Evolutionary conservation across 306 rosid genomes (phyloP).

Genomic region (Morella rubra): DNA sequence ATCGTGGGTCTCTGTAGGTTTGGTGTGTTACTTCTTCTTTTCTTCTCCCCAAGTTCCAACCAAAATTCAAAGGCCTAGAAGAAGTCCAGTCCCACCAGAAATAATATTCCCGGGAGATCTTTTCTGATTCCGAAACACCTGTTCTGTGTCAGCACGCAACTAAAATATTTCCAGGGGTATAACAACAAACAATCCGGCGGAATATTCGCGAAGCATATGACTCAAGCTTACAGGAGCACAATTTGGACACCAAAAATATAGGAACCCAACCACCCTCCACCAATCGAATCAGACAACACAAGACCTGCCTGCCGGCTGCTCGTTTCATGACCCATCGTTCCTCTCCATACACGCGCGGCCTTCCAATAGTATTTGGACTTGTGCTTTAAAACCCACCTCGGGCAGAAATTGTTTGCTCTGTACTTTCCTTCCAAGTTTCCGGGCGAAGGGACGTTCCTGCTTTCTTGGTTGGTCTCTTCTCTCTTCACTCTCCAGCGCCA

Average conservation of each 20-base stretch:
- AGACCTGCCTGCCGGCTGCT: conserved; percentile 33
- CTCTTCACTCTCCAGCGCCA: conserved; percentile 7
- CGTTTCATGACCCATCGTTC: conserved; percentile 29
- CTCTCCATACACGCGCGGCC: conserved; percentile 19
- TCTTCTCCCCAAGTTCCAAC: too few relatives aligned
- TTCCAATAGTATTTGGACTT: conserved; percentile 1
- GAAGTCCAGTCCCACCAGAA: too few relatives aligned
- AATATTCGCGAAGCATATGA: conserved; percentile 6
- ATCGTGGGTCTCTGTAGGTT: too few relatives aligned
- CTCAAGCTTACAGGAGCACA: neutral
- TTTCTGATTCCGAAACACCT: neutral
- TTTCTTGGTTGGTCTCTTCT: conserved; percentile 8
- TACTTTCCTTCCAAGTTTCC: conserved; percentile 8
- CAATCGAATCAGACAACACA: neutral
- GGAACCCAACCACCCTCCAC: neutral
- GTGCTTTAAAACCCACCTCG: conserved; percentile 1
- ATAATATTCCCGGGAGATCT: too few relatives aligned
- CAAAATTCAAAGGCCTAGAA: too few relatives aligned
- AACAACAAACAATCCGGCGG: neutral
- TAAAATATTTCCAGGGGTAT: neutral
- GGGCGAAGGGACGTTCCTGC: conserved; percentile 18
- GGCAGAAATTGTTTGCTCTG: neutral
- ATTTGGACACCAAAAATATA: neutral
- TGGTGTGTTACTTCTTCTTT: too few relatives aligned
- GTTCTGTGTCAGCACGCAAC: neutral